Percentiles rank a stretch among this genome's conserved stretches.
These are phyloP conservation scores for Calvatia gigantea DNA, from an alignment of 768 basidiomycete species.

Conservation along the genomic window DNA sequence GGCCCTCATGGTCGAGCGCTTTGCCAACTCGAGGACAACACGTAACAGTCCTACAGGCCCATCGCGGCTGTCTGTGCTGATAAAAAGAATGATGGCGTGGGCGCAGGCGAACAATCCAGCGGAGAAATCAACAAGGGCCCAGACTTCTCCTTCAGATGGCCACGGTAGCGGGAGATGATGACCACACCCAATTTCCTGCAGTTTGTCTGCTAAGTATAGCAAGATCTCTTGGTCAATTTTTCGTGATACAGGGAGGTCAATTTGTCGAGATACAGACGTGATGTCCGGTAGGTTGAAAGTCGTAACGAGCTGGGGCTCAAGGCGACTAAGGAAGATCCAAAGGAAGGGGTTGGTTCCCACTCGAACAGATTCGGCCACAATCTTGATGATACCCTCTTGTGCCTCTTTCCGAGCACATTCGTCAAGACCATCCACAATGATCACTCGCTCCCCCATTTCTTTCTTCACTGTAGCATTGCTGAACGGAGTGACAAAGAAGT, in stretches of 20 bases:
- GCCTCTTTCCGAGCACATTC: background rate
- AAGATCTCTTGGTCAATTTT: background rate
- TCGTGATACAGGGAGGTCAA: background rate
- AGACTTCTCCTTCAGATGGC: background rate
- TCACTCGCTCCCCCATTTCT: background rate
- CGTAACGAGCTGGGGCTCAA: background rate
- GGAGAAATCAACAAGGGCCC: background rate
- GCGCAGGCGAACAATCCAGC: constrained; percentile 4
- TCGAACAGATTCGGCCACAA: background rate
- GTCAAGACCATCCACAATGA: constrained; percentile 2
- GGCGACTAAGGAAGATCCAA: constrained; percentile 1
- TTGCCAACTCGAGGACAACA: background rate
- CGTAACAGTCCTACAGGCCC: background rate
- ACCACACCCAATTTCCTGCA: background rate
- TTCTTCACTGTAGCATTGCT: background rate
- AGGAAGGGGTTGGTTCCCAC: background rate
- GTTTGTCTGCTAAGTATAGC: background rate
- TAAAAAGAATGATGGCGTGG: background rate
- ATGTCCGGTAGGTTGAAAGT: background rate
- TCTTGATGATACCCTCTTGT: background rate
- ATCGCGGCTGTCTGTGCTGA: background rate
- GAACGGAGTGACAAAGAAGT: background rate
- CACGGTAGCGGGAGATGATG: background rate
- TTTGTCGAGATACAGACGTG: background rate
- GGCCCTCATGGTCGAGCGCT: background rate